Evolutionary conservation across 805 yeast species (phyloP).

Genomic region (Candida caryicola): DNA sequence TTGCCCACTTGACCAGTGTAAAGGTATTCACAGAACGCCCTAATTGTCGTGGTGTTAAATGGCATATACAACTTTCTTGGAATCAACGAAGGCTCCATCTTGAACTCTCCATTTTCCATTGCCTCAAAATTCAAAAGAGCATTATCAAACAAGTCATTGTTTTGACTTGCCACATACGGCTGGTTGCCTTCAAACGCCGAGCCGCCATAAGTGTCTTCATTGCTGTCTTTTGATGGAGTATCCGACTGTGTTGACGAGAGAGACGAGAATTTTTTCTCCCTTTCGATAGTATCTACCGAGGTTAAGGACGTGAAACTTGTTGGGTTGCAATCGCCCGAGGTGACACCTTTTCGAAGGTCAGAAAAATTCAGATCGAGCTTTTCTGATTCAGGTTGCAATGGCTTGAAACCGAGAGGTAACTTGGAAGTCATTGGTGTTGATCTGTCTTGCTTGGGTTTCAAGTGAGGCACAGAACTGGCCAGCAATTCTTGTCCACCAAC

Average conservation of each 20-base stretch:
- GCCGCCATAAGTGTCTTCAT: slow-evolving; percentile 6
- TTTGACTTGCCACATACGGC: too few relatives aligned
- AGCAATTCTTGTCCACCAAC: slow-evolving; percentile 11
- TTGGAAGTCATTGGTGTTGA: neutral
- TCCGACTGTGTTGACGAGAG: slow-evolving; percentile 8
- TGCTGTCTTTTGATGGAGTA: slow-evolving; percentile 8
- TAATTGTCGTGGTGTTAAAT: slow-evolving; percentile 56
- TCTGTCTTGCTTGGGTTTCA: slow-evolving; percentile 13
- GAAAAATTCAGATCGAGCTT: too few relatives aligned
- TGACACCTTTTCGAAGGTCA: neutral
- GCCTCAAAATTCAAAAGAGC: slow-evolving; percentile 33
- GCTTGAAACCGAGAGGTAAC: neutral
- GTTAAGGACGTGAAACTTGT: neutral
- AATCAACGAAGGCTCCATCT: slow-evolving; percentile 58
- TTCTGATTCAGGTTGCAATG: neutral
- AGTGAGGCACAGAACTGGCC: slow-evolving; percentile 16
- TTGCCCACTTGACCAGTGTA: slow-evolving; percentile 79
- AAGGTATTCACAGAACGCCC: slow-evolving; percentile 67
- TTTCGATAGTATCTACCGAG: slow-evolving; percentile 3
- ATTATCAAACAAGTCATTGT: slow-evolving; percentile 15
- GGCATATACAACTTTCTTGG: slow-evolving; percentile 73
- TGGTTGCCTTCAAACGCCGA: slow-evolving; percentile 1
- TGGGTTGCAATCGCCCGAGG: neutral
- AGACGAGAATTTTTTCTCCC: slow-evolving; percentile 6
- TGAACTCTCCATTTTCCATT: slow-evolving; percentile 27